These are phyloP conservation scores for Trametopsis cervina DNA, from an alignment of 768 basidiomycete genomes.

Conservation along the genomic window DNA sequence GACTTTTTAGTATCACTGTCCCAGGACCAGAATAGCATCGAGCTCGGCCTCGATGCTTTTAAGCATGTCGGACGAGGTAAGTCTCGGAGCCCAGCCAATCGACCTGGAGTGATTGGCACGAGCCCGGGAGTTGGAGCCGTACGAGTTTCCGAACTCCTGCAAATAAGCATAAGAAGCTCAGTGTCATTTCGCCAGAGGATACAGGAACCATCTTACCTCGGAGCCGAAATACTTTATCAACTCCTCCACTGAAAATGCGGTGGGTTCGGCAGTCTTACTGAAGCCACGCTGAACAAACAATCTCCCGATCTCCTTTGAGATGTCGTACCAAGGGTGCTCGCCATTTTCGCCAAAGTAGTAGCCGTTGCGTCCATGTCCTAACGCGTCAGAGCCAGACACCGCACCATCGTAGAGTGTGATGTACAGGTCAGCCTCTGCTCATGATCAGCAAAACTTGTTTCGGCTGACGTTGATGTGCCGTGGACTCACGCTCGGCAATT, in stretches of 20 bases:
- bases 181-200: background rate
- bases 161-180: background rate
- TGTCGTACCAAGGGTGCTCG: conserved; percentile 23
- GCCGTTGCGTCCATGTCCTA: conserved; percentile 26
- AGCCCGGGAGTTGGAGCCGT: conserved; percentile 10
- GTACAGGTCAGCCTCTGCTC: conserved; percentile 25
- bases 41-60: conserved; percentile 36
- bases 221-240: conserved; percentile 34
- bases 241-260: conserved; percentile 36
- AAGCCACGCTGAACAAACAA: conserved; percentile 22
- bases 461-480: background rate
- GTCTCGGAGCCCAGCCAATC: conserved; percentile 40
- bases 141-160: conserved; percentile 12
- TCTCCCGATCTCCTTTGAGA: conserved; percentile 29
- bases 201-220: conserved; percentile 26
- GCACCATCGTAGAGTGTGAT: conserved; percentile 32
- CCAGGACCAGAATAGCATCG: conserved; percentile 15
- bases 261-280: conserved; percentile 28
- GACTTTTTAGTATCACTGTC: background rate
- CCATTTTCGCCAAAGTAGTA: conserved; percentile 25
- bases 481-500: conserved; percentile 40
- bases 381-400: conserved; percentile 15
- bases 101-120: conserved; percentile 23
- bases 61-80: conserved; percentile 34
- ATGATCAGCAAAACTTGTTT: background rate